Conservation (phyloP, 2,329 filamentous ascomycete species). For the Apiospora kogelbergensis region DNA sequence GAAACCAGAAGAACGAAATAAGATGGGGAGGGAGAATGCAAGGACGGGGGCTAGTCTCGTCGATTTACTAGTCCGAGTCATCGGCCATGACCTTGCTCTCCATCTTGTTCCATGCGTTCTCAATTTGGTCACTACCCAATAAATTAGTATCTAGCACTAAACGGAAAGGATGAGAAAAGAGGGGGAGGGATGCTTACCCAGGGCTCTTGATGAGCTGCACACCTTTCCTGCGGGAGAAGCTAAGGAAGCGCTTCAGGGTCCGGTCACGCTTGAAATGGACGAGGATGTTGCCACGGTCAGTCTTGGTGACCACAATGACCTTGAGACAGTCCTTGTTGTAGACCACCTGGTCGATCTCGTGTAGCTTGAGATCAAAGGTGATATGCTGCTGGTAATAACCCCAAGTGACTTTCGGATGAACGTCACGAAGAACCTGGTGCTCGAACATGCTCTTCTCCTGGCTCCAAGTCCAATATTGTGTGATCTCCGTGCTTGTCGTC, state of each 20-base stretch:
- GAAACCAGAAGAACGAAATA: neutral
- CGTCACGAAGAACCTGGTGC: slow-evolving; percentile 53
- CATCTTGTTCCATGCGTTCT: slow-evolving; percentile 28
- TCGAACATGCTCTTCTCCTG: slow-evolving; percentile 43
- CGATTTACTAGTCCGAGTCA: slow-evolving; percentile 20
- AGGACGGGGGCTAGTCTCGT: neutral
- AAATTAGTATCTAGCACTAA: neutral
- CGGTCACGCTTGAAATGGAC: slow-evolving; percentile 52
- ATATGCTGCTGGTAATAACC: slow-evolving; percentile 49
- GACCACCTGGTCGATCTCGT: slow-evolving; percentile 45
- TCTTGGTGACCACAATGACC: slow-evolving; percentile 41
- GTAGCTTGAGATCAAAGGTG: slow-evolving; percentile 49
- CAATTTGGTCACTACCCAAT: slow-evolving; percentile 22
- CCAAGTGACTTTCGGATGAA: slow-evolving; percentile 43
- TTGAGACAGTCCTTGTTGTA: slow-evolving; percentile 43
- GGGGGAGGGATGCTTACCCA: slow-evolving; percentile 35
- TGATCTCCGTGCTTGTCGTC: slow-evolving; percentile 47
- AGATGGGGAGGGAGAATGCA: no score
- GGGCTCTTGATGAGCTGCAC: slow-evolving; percentile 40
- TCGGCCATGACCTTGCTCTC: slow-evolving; percentile 26
- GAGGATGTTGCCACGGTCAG: slow-evolving; percentile 46
- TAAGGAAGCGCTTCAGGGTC: slow-evolving; percentile 53
- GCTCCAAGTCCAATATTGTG: slow-evolving; percentile 57
- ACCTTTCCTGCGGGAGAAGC: slow-evolving; percentile 44
- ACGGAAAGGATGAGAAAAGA: neutral